Conservation (phyloP, 2,329 filamentous ascomycete genomes). For the Apiospora rasikravindrae region DNA sequence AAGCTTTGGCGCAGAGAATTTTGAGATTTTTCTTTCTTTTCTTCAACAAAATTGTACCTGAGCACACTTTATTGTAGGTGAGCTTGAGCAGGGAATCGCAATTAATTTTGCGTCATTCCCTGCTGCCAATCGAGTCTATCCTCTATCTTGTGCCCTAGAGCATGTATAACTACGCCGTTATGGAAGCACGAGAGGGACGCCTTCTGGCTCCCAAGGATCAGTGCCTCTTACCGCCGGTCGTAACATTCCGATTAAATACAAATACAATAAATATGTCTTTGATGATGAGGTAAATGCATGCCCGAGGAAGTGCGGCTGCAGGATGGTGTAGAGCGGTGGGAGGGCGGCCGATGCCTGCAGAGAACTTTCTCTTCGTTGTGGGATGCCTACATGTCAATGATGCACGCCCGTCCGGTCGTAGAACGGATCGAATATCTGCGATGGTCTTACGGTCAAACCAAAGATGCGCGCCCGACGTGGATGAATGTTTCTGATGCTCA, state of each 20-base stretch:
- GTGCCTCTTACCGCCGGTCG: constrained; percentile 76
- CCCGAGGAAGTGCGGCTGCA: no score
- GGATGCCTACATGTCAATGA: no score
- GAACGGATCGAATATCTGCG: no score
- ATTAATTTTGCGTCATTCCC: constrained; percentile 46
- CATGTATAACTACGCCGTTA: constrained; percentile 64
- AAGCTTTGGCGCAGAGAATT: constrained; percentile 21
- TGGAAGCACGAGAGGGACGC: constrained; percentile 71
- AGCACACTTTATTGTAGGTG: constrained; percentile 76
- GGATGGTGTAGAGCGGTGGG: no score
- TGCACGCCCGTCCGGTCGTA: no score
- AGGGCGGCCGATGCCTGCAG: no score
- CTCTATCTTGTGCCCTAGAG: constrained; percentile 77
- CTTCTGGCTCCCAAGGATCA: constrained; percentile 60
- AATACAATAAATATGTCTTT: not conserved
- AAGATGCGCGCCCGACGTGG: no score
- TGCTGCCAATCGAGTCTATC: constrained; percentile 62
- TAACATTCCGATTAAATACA: constrained; percentile 54
- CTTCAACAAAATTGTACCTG: constrained; percentile 66
- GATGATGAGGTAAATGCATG: no score
- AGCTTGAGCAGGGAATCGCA: constrained; percentile 54
- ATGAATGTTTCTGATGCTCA: no score
- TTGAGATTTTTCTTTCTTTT: constrained; percentile 46
- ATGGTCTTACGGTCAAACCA: no score
- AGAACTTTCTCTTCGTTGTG: no score